Evolutionary conservation across 2,329 filamentous ascomycete species (phyloP), one percentile per base, ranked within the genome.

Genomic region (Gnomoniopsis smithogilvyi): DNA sequence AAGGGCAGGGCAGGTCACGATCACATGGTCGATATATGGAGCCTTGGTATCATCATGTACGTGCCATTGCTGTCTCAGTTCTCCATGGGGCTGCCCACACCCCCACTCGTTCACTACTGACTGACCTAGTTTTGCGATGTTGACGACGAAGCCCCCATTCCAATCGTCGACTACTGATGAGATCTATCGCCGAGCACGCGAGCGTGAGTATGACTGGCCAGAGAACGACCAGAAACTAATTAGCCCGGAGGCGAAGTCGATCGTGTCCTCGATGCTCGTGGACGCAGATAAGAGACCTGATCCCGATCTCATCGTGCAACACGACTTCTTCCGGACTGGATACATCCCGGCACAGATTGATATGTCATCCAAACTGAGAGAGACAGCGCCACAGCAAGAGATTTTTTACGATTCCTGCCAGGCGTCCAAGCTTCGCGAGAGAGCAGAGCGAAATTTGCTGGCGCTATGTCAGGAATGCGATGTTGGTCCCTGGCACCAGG

Each of bases 1-100:
- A 96, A 95, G 78, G 91, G 90, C 36, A 95, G 91, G 70, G 92
- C 94, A 67, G 95, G 95, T 0, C 95, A 99, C 71, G 95, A 96
- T 65, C 93, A 98, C 71, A 96, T 96, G 79, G 95, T 99, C 3
- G 95, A 99, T 71, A 91, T 99, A 58, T 99, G 96, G 96, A 96
- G 94, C 48, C 81, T 99, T 70, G 95, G 96, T 21, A 95, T 99
- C 65, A 99, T 99, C 71, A 92, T 96, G 87, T 93, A 78, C 78
- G 86, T 68, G 30, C 14, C 1, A 47, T 15, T 22, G 3, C 26
- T 48, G 36, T 15, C 15, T 14, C 17, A 21, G 26, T 12, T n/a
- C 21, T 19, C 11, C 2, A 41, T 24, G 14, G 17, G 26, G 6
- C 15, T 30, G 34, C 12, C 12, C 21, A 46, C 10, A 17, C 6